A percentile compares a stretch with the other conserved stretches of the same genome.
phyloP scores from a whole-genome alignment of 257 asterid genomes.

The Haberlea rhodopensis region DNA sequence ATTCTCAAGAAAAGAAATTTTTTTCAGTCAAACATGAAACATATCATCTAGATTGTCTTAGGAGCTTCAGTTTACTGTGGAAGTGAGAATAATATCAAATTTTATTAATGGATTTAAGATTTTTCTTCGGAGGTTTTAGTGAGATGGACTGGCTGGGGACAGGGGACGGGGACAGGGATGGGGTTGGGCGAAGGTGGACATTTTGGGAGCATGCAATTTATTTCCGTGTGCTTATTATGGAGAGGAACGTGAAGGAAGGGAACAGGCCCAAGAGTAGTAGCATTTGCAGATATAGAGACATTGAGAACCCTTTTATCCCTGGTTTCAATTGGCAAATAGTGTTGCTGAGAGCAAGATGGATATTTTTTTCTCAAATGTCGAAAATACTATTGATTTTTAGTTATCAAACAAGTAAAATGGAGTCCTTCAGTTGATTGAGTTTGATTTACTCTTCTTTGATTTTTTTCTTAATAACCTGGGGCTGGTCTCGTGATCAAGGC shows the following conservation, averaged over 20 bases:
- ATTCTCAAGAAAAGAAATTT: too few species aligned
- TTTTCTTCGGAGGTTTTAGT: conserved; percentile 19
- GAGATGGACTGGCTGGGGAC: conserved; percentile 44
- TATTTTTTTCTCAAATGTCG: too few species aligned
- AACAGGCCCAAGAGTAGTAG: conserved; percentile 18
- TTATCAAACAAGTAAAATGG: not conserved
- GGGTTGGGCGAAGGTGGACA: conserved; percentile 27
- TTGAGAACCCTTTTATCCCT: not conserved
- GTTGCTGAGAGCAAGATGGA: too few species aligned
- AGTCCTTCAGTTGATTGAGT: not conserved
- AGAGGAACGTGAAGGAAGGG: conserved; percentile 22
- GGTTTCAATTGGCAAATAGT: not conserved
- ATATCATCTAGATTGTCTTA: not conserved
- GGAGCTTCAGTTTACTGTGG: not conserved
- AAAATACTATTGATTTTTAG: too few species aligned
- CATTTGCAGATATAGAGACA: not conserved
- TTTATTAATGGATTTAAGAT: conserved; percentile 23
- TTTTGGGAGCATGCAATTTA: conserved; percentile 66
- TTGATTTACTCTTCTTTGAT: not conserved
- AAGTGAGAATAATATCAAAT: conserved; percentile 5
- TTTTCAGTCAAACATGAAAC: too few species aligned
- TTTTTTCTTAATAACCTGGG: too few species aligned
- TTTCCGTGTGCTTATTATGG: conserved; percentile 34
- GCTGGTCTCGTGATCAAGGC: too few species aligned
- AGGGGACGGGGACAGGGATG: too few species aligned